Evolutionary conservation across 352 stramenopile species (phyloP).

Genomic region (Pythium guiyangense): DNA sequence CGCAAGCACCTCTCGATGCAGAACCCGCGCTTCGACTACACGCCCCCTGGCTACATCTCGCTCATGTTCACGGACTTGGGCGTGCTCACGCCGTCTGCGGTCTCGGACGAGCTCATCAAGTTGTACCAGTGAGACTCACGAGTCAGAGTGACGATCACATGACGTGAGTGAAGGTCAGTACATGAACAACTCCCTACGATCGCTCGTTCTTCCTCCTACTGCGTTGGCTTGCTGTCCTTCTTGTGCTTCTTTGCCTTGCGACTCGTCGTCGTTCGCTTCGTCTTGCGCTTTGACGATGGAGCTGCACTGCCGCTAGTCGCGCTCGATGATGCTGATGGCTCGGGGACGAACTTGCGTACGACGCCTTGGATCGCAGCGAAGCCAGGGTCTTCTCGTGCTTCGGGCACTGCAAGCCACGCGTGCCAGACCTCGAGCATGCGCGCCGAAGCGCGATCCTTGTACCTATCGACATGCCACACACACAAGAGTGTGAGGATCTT

Average conservation of each 20-base stretch:
- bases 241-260: neutral
- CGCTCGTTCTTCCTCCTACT: neutral
- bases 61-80: conserved; percentile 98
- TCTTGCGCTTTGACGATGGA: neutral
- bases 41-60: conserved; percentile 96
- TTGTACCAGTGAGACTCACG: conserved; percentile 90
- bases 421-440: conserved; percentile 73
- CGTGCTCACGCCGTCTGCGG: conserved; percentile 95
- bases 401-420: conserved; percentile 46
- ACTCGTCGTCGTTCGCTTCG: neutral
- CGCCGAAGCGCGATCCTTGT: conserved; percentile 58
- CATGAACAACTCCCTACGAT: neutral
- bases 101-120: conserved; percentile 98
- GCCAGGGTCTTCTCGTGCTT: conserved; percentile 39
- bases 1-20: conserved; percentile 72
- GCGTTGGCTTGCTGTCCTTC: neutral
- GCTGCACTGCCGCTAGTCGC: neutral
- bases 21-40: conserved; percentile 96
- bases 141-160: neutral
- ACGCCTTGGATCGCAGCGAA: conserved; percentile 45
- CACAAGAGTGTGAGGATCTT: no score
- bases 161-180: neutral
- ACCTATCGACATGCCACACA: conserved; percentile 19
- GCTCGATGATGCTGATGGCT: neutral
- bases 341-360: conserved; percentile 44